Evolutionary conservation across 192 early-diverging fungal species (phyloP), one percentile per base, ranked within the genome.

Genomic region (Kickxella alabastrina): DNA sequence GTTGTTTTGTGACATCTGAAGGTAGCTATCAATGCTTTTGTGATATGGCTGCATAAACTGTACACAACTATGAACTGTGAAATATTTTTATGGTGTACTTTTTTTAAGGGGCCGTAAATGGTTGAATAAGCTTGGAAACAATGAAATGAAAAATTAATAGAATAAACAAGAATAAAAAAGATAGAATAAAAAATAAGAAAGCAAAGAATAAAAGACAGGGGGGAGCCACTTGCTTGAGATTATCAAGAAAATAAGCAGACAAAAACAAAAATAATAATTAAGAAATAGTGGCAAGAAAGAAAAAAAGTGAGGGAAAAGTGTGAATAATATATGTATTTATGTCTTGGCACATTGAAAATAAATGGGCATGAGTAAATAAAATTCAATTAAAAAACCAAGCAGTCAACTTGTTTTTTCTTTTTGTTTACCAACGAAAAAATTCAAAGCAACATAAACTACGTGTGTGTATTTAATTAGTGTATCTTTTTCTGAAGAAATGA

Each of bases 1-100:
- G 24, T 54, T 59, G 19, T 55, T 47, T 26, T 59, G 55, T 29
- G 61, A 57, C 43, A 64, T 35, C 37, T 54, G 60, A 10, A 62
- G 46, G 24, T 71, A 71, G 43, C 58, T 59, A 52, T 71, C 61
- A 43, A 64, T 61, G 41, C 49, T 58, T 26, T 56, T 54, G 23
- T 46, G 40, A 43, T 59, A 59, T 17, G 53, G 62, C 24, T 64
- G 55, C 68, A 71, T 71, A 19, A 21, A 49, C 28, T 29, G 10
- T 35, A 32, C 8, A 53, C 17, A n/a, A n/a, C n/a, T n/a, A n/a
- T n/a, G n/a, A n/a, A n/a, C n/a, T n/a, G n/a, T n/a, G n/a, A n/a
- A n/a, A n/a, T n/a, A n/a, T n/a, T n/a, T n/a, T n/a, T n/a, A n/a
- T n/a, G n/a, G n/a, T n/a, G n/a, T n/a, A n/a, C n/a, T n/a, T n/a